Percentiles rank a stretch among this genome's conserved stretches.
Evolutionary conservation across 257 asterid genomes (phyloP).

Genomic region (Ophiorrhiza pumila): DNA sequence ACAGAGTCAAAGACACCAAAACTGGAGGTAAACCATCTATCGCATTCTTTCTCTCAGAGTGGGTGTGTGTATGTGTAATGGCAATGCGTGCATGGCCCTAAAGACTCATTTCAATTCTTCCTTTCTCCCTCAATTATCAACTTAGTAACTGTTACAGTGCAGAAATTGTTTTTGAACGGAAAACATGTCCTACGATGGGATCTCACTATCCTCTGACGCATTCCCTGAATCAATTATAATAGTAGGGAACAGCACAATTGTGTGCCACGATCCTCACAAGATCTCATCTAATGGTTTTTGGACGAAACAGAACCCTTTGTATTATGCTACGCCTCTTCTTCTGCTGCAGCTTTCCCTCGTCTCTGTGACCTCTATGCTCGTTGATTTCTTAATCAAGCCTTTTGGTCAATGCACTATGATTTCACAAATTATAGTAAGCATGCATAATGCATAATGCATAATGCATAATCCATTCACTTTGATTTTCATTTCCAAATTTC

Average conservation of each 20-base stretch:
- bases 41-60: neutral
- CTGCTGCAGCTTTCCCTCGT: conserved; percentile 53
- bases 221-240: neutral
- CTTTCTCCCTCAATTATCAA: neutral
- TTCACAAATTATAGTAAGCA: conserved; percentile 63
- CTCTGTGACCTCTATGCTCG: conserved; percentile 39
- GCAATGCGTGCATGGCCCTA: neutral
- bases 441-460: neutral
- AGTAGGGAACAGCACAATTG: conserved; percentile 28
- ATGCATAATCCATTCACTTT: neutral
- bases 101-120: neutral
- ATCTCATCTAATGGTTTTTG: conserved; percentile 46
- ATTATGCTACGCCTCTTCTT: conserved; percentile 56
- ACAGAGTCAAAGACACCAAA: neutral
- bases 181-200: neutral
- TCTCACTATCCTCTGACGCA: neutral
- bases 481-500: neutral
- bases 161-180: neutral
- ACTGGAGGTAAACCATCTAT: neutral
- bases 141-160: neutral
- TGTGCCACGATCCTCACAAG: conserved; percentile 50
- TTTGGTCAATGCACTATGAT: conserved; percentile 71
- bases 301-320: conserved; percentile 40
- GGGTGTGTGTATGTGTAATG: neutral
- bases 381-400: conserved; percentile 54